Base-by-base conservation (phyloP, 2,329 filamentous ascomycete species). In the Sarocladiaceae sp. region DNA sequence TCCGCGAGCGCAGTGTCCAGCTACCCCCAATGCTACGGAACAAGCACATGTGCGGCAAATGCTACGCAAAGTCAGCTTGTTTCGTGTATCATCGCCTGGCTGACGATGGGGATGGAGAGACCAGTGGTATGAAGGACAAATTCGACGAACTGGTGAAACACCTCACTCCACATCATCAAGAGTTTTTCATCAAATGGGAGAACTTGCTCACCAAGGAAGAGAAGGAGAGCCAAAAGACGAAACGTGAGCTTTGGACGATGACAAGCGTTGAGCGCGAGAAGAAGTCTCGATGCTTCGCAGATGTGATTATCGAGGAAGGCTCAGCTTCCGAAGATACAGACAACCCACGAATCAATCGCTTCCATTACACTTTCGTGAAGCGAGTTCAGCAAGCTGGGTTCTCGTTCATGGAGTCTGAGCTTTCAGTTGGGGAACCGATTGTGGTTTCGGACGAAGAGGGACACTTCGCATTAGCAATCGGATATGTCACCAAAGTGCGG, bases 131-230 rank as follows among this genome's bases (percentile, higher is more conserved):
- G 66, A 83, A 86, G 42, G 82, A 86, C 26, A 88, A 88, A 59
- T 99, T 97, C 62, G 83, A 90, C 50, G 88, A 94, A 56, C 74
- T 90, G 5, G 86, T 96, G 49, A 78, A 79, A 54, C 87, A 95
- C 63, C 76, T 96, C n/a, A 88, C 82, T 5, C 78, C 86, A 1
- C 74, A 71, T 0, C 88, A 97, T 62, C 83, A 83, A 58, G 80
- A 84, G 0, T 99, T 97, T 66, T 97, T 99, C 68, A 78, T 88
- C 56, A 96, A 94, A 64, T 99, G 94, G 94, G 94, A 99, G 67
- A 80, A 86, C 49, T 76, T 99, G 13, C 75, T 99, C 33, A 97
- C 93, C 0, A 94, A 94, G 65, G 94, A 99, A 72, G 94, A 99
- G 66, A 90, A 87, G 60, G 91, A 96, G 61, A 84, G 88, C 63